Percentiles rank a stretch among this genome's conserved stretches.
Evolutionary conservation across 768 basidiomycete species (phyloP).

Genomic region (Amanita exitialis): DNA sequence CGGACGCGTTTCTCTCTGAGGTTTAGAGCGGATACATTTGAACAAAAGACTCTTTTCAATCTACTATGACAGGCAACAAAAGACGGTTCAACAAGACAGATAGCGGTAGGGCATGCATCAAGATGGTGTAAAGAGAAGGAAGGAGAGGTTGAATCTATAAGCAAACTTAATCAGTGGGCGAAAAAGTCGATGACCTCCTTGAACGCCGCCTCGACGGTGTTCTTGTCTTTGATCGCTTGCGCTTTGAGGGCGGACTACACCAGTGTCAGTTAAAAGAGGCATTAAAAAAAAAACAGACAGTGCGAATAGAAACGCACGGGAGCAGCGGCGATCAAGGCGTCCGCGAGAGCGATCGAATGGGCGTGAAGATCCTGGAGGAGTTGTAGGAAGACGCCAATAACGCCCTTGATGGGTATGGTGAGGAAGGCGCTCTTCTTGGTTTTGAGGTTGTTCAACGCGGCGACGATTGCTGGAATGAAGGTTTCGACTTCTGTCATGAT

Average conservation of each 20-base stretch:
- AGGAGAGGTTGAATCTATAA: too few species aligned
- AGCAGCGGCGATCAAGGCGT: background rate
- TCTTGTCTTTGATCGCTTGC: background rate
- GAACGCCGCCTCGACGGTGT: background rate
- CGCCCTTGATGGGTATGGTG: background rate
- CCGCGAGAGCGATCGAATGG: background rate
- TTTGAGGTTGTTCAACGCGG: background rate
- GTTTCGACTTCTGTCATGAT: background rate
- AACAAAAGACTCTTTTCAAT: too few species aligned
- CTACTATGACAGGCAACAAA: too few species aligned
- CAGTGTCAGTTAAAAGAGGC: background rate
- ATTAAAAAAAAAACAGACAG: background rate
- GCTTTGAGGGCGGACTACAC: background rate
- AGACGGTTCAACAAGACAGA: too few species aligned
- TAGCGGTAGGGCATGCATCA: too few species aligned
- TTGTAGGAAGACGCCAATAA: background rate
- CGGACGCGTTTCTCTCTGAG: too few species aligned
- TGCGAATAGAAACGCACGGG: background rate
- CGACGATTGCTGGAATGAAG: background rate
- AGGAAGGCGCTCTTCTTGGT: background rate
- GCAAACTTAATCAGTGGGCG: background rate
- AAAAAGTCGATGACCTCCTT: background rate
- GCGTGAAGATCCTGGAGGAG: background rate
- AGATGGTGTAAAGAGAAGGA: too few species aligned
- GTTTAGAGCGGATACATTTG: too few species aligned